Conservation (phyloP, 2,329 filamentous ascomycete genomes). For the Cordyceps militaris region DNA sequence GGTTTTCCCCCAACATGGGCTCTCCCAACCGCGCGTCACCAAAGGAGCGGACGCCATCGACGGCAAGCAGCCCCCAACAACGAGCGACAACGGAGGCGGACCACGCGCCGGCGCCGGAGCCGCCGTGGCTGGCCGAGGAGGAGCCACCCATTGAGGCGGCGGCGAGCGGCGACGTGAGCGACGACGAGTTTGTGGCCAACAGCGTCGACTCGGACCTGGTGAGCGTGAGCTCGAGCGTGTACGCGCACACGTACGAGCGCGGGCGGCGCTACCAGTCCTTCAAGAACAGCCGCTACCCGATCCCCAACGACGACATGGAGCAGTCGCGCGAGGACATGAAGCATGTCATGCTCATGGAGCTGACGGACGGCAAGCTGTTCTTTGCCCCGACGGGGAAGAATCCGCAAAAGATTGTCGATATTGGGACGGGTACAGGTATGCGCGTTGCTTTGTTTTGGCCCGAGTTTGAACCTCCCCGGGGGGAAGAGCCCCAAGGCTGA, state of each 20-base stretch:
- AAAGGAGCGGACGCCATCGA: neutral
- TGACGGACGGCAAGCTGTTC: slow-evolving; percentile 34
- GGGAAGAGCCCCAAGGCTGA: neutral
- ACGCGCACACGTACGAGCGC: slow-evolving; percentile 27
- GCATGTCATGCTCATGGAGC: slow-evolving; percentile 38
- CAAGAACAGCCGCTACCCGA: slow-evolving; percentile 36
- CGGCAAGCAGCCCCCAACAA: neutral
- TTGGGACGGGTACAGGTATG: slow-evolving; percentile 39
- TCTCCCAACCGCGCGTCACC: neutral
- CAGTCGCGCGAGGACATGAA: slow-evolving; percentile 39
- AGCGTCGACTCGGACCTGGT: slow-evolving; percentile 5
- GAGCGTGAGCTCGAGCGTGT: slow-evolving; percentile 25
- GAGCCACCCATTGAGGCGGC: slow-evolving; percentile 4
- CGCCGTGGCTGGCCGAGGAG: slow-evolving; percentile 1
- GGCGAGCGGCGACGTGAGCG: slow-evolving; percentile 4
- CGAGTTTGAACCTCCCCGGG: too few species aligned
- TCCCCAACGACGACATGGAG: slow-evolving; percentile 41
- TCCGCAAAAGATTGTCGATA: slow-evolving; percentile 38
- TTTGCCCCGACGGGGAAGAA: slow-evolving; percentile 32
- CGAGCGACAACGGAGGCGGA: neutral
- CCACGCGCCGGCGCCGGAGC: neutral
- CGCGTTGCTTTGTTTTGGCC: slow-evolving; percentile 1
- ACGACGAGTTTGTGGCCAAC: slow-evolving; percentile 9
- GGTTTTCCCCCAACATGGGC: neutral
- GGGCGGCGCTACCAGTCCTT: slow-evolving; percentile 38